A percentile compares a stretch with the other conserved stretches of the same genome.
Conservation (phyloP, 306 rosid species). For the Medicago arabica region DNA sequence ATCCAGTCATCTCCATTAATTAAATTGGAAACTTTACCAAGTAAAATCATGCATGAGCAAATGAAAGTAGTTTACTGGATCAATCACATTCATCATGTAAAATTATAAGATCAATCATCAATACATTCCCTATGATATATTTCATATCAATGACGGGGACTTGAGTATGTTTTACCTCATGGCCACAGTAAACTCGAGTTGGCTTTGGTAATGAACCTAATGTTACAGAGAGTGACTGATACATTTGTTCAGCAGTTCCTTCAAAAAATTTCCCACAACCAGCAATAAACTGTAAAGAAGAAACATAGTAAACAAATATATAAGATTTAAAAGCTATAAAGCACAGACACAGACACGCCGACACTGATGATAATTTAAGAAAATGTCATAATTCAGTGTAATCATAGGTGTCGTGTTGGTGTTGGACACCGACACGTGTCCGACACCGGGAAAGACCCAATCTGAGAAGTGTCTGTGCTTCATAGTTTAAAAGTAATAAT, state of each 20-base stretch:
- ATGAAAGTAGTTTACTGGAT: background rate
- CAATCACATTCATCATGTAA: slow-evolving; percentile 28
- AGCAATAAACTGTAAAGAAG: slow-evolving; percentile 71
- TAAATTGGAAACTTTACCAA: background rate
- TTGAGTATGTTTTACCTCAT: slow-evolving; percentile 68
- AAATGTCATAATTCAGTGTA: too few species aligned
- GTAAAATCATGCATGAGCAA: background rate
- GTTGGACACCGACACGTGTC: too few species aligned
- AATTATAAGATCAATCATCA: slow-evolving; percentile 6
- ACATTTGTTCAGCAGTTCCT: slow-evolving; percentile 97
- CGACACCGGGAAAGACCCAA: too few species aligned
- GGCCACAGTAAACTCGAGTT: slow-evolving; percentile 87
- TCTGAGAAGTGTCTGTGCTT: too few species aligned
- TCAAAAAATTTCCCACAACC: slow-evolving; percentile 90
- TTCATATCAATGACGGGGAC: slow-evolving; percentile 1
- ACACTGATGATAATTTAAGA: too few species aligned
- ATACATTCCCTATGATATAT: slow-evolving; percentile 4
- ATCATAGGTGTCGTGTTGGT: too few species aligned
- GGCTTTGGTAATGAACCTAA: slow-evolving; percentile 84
- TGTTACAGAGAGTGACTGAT: slow-evolving; percentile 77
- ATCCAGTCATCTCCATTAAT: background rate
- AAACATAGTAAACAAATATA: slow-evolving; percentile 28
- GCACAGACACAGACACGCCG: too few species aligned
- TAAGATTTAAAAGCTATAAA: slow-evolving; percentile 16
- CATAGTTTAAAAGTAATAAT: too few species aligned